Evolutionary conservation across 2,329 filamentous ascomycete genomes (phyloP).

Genomic region (Fusarium sp.): DNA sequence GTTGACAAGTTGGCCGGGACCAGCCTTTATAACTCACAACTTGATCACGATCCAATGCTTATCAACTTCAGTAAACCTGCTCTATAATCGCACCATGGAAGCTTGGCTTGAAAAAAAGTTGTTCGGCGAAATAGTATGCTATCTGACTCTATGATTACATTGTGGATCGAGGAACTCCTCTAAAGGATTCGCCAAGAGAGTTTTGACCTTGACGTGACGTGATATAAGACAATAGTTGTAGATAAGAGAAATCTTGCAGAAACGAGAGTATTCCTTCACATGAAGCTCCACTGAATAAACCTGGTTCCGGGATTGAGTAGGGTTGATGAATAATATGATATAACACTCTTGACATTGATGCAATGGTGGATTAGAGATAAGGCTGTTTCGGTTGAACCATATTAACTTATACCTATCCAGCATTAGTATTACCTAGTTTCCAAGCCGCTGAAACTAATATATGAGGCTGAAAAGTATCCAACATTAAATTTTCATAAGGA

Average conservation of each 20-base stretch:
- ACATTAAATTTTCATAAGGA: no score
- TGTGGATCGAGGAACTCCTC: not conserved
- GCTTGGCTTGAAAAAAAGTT: not conserved
- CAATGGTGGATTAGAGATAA: no score
- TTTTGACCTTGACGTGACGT: not conserved
- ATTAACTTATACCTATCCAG: no score
- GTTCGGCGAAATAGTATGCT: not conserved
- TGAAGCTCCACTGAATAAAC: not conserved
- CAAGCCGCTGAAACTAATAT: no score
- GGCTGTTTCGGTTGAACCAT: no score
- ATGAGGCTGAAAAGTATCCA: no score
- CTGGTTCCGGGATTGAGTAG: not conserved
- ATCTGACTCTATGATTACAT: not conserved
- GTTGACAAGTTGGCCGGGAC: not conserved
- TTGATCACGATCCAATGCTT: not conserved
- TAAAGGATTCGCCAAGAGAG: not conserved
- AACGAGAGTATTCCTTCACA: not conserved
- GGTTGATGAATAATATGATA: not conserved
- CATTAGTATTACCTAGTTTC: no score
- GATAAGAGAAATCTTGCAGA: not conserved
- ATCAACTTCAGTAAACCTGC: not conserved
- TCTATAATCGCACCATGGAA: not conserved
- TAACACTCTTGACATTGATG: not conserved
- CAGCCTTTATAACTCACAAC: not conserved
- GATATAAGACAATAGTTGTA: not conserved